Conservation (phyloP, 352 stramenopile species). For the Pythium insidiosum region DNA sequence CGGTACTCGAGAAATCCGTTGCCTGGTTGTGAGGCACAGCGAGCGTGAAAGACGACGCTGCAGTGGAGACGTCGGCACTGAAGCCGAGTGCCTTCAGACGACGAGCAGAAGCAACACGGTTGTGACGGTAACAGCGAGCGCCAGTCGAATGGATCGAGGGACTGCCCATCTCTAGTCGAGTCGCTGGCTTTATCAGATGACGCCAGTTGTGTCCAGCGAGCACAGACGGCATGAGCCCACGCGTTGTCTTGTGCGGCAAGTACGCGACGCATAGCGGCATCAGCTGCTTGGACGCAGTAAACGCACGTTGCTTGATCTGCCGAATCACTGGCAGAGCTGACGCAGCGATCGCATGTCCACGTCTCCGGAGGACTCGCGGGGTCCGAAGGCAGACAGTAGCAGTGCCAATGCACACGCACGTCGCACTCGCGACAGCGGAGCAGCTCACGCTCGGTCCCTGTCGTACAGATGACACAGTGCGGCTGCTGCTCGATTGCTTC, state of each 20-base stretch:
- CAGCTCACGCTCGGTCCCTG: background rate
- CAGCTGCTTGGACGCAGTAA: too few species aligned
- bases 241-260: too few species aligned
- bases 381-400: background rate
- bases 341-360: conserved; percentile 15
- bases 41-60: conserved; percentile 48
- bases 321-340: too few species aligned
- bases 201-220: too few species aligned
- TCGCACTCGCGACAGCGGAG: conserved; percentile 2
- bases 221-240: too few species aligned
- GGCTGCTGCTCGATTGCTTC: too few species aligned
- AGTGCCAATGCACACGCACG: conserved; percentile 1
- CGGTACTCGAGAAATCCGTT: conserved; percentile 2
- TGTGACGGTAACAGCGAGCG: conserved; percentile 11
- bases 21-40: conserved; percentile 24
- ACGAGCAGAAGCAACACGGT: conserved; percentile 45
- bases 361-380: background rate
- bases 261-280: too few species aligned
- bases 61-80: conserved; percentile 53
- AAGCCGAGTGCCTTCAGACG: conserved; percentile 28
- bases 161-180: background rate
- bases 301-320: too few species aligned
- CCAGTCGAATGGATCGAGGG: background rate
- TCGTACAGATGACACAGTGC: background rate
- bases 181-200: too few species aligned